phyloP scores from a whole-genome alignment of 768 basidiomycete genomes.

The Pleurotus cornucopiae region DNA sequence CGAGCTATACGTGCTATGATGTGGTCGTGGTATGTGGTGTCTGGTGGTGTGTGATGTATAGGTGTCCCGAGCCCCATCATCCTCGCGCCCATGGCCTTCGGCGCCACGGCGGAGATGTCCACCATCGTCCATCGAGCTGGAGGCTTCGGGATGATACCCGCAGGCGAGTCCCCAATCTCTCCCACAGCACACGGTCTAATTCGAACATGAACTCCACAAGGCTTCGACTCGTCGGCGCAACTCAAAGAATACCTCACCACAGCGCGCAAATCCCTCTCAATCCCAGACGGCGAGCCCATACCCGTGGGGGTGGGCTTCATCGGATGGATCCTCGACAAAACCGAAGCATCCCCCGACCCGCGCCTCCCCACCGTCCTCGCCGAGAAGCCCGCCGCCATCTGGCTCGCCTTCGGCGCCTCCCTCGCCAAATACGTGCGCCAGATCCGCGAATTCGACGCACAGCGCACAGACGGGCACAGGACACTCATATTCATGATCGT shows the following conservation, averaged over 20 bases:
- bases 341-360: constrained; percentile 26
- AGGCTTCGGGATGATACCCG: constrained; percentile 52
- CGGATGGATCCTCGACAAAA: constrained; percentile 50
- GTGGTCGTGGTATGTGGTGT: no score
- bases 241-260: constrained; percentile 37
- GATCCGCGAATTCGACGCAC: constrained; percentile 33
- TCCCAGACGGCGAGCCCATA: constrained; percentile 27
- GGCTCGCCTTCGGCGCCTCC: constrained; percentile 58
- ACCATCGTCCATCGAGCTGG: constrained; percentile 48
- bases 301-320: constrained; percentile 59
- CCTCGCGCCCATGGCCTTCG: constrained; percentile 56
- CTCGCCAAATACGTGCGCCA: constrained; percentile 47
- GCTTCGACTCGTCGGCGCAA: constrained; percentile 27
- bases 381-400: constrained; percentile 45
- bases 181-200: background rate
- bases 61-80: constrained; percentile 49
- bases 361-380: constrained; percentile 40
- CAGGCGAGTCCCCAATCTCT: constrained; percentile 30
- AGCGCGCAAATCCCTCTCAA: constrained; percentile 28
- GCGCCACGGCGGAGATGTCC: constrained; percentile 24
- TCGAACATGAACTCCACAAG: constrained; percentile 20
- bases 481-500: constrained; percentile 54
- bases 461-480: constrained; percentile 28
- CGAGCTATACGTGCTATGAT: no score
- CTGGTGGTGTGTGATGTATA: constrained; percentile 13